A percentile compares a stretch with the other conserved stretches of the same genome.
phyloP scores from a whole-genome alignment of 179 eudicot genomes.

The Spinacia oleracea region DNA sequence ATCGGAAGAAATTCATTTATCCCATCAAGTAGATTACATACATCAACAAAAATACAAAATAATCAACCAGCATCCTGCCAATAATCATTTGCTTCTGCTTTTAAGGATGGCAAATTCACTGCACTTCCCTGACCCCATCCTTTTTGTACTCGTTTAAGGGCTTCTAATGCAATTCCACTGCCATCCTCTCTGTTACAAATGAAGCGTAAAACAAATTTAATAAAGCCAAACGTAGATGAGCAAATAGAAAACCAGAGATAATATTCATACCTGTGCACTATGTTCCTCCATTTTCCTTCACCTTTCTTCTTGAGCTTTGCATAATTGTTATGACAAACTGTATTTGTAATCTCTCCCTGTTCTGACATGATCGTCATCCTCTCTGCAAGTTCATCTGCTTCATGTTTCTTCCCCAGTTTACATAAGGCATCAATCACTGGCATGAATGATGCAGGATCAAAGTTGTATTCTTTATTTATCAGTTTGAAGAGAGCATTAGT shows the following conservation, averaged over 20 bases:
- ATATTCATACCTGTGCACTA: conserved; percentile 68
- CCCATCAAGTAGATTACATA: neutral
- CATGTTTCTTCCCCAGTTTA: conserved; percentile 62
- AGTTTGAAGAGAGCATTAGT: conserved; percentile 51
- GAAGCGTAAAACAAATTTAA: neutral
- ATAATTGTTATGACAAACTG: conserved; percentile 30
- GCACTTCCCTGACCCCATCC: conserved; percentile 92
- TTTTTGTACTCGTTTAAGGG: conserved; percentile 65
- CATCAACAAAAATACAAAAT: neutral
- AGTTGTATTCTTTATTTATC: conserved; percentile 53
- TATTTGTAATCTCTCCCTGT: conserved; percentile 46
- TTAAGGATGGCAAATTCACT: conserved; percentile 45
- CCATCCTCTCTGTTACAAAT: conserved; percentile 72
- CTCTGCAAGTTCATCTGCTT: conserved; percentile 74
- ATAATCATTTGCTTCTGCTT: conserved; percentile 42
- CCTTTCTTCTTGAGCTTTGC: conserved; percentile 34
- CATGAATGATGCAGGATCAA: conserved; percentile 82
- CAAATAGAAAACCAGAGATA: neutral
- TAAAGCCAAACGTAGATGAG: neutral
- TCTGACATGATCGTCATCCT: conserved; percentile 68
- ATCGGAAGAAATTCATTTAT: neutral
- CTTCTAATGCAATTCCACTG: conserved; percentile 58
- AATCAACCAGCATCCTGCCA: conserved; percentile 45
- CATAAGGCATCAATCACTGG: conserved; percentile 77
- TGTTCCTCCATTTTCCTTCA: conserved; percentile 59